These are phyloP conservation scores for Petasospora fabianii DNA, from an alignment of 1,139 yeast genomes.

Conservation along the genomic window DNA sequence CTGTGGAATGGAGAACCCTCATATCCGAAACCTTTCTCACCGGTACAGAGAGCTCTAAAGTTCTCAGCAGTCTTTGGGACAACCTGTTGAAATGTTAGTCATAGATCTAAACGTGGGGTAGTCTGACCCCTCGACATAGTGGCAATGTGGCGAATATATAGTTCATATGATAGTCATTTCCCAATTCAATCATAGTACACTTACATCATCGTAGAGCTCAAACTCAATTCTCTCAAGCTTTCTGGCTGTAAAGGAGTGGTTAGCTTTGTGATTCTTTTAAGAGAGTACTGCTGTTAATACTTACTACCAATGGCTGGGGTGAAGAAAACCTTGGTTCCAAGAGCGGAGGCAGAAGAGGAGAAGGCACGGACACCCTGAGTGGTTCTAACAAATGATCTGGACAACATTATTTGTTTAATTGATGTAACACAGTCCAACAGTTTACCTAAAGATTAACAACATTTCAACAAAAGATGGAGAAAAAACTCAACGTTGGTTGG, in stretches of 20 bases:
- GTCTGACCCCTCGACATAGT: too few species aligned
- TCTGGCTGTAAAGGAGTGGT: slow-evolving; percentile 18
- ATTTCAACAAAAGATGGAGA: too few species aligned
- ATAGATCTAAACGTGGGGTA: too few species aligned
- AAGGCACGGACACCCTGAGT: slow-evolving; percentile 35
- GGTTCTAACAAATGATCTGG: slow-evolving; percentile 17
- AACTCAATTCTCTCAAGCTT: slow-evolving; percentile 70
- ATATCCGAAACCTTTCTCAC: slow-evolving; percentile 97
- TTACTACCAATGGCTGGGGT: slow-evolving; percentile 53
- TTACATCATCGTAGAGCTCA: slow-evolving; percentile 80
- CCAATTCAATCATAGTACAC: too few species aligned
- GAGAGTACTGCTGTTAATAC: background rate
- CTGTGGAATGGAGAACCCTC: slow-evolving; percentile 94
- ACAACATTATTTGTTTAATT: slow-evolving; percentile 8
- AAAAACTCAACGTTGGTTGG: too few species aligned
- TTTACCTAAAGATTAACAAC: too few species aligned
- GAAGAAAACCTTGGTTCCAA: slow-evolving; percentile 49
- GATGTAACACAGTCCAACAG: too few species aligned
- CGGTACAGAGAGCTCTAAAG: slow-evolving; percentile 95
- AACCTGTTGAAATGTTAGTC: slow-evolving; percentile 27
- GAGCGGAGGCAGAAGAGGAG: slow-evolving; percentile 34
- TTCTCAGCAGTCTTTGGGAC: slow-evolving; percentile 98
- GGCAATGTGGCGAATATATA: too few species aligned
- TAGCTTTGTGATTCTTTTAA: background rate
- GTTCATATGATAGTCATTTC: too few species aligned